Percentiles rank a stretch among this genome's conserved stretches.
These are phyloP conservation scores for Aphanomyces astaci DNA, from an alignment of 352 stramenopile genomes.

Conservation along the genomic window DNA sequence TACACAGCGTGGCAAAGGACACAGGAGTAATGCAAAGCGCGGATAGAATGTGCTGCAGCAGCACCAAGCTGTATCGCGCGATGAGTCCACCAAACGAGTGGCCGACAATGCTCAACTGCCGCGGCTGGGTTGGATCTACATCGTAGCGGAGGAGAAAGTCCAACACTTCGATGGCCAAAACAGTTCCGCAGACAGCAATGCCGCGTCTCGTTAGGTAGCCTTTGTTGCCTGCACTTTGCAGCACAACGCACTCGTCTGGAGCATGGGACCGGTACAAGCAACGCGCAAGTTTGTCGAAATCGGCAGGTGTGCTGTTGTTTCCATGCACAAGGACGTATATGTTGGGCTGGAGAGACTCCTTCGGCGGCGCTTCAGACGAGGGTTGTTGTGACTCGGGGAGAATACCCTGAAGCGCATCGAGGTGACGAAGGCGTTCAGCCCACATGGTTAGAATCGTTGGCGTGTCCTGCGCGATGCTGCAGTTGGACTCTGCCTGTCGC, in stretches of 20 bases:
- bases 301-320: slow-evolving; percentile 65
- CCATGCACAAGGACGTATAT: slow-evolving; percentile 77
- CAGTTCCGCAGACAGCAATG: slow-evolving; percentile 52
- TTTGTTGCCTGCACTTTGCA: slow-evolving; percentile 59
- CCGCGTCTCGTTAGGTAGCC: slow-evolving; percentile 46
- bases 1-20: slow-evolving; percentile 74
- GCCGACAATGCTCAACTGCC: slow-evolving; percentile 52
- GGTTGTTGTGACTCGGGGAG: neutral
- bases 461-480: neutral
- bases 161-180: slow-evolving; percentile 58
- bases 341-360: slow-evolving; percentile 38
- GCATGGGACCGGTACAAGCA: slow-evolving; percentile 41
- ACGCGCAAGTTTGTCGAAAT: slow-evolving; percentile 56
- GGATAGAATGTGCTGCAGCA: slow-evolving; percentile 43
- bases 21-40: slow-evolving; percentile 60
- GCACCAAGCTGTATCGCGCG: slow-evolving; percentile 52
- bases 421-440: neutral
- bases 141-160: slow-evolving; percentile 52
- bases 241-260: slow-evolving; percentile 43
- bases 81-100: slow-evolving; percentile 77
- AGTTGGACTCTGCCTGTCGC: neutral
- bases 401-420: neutral
- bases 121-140: slow-evolving; percentile 35
- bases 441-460: neutral
- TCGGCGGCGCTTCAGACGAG: no score